phyloP scores from a whole-genome alignment of 352 stramenopile genomes.

The Phytophthora fragariae region DNA sequence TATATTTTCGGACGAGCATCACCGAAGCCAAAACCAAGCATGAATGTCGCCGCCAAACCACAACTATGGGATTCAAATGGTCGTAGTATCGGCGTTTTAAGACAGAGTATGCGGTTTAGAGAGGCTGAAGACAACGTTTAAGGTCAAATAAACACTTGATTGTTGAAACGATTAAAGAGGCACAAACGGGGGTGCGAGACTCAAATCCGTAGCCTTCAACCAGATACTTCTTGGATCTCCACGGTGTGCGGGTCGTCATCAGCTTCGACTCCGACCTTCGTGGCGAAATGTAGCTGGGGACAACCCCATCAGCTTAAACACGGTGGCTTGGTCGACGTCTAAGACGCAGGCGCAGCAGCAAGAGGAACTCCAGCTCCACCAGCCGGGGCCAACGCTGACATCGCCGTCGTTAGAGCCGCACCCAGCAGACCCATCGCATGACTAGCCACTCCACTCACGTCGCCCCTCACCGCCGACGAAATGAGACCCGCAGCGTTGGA shows the following conservation, averaged over 20 bases:
- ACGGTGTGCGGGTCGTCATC: not conserved
- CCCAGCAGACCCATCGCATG: slow-evolving; percentile 2
- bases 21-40: no score
- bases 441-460: slow-evolving; percentile 1
- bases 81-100: slow-evolving; percentile 46
- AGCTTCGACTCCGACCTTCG: no score
- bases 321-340: not conserved
- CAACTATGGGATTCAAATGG: slow-evolving; percentile 70
- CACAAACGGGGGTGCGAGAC: not conserved
- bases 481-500: not conserved
- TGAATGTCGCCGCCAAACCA: slow-evolving; percentile 11
- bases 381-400: not conserved
- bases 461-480: not conserved
- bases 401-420: not conserved
- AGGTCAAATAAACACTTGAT: slow-evolving; percentile 5
- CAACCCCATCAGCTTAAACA: not conserved
- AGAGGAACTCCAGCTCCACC: not conserved
- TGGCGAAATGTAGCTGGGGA: not conserved
- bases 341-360: slow-evolving; percentile 19
- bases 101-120: slow-evolving; percentile 10
- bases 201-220: not conserved
- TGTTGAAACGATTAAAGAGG: not conserved
- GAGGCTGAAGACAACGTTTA: not conserved
- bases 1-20: no score
- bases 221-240: not conserved